Base-by-base conservation (phyloP, 1,284 basidiomycete genomes). In the Pseudozyma pruni region DNA sequence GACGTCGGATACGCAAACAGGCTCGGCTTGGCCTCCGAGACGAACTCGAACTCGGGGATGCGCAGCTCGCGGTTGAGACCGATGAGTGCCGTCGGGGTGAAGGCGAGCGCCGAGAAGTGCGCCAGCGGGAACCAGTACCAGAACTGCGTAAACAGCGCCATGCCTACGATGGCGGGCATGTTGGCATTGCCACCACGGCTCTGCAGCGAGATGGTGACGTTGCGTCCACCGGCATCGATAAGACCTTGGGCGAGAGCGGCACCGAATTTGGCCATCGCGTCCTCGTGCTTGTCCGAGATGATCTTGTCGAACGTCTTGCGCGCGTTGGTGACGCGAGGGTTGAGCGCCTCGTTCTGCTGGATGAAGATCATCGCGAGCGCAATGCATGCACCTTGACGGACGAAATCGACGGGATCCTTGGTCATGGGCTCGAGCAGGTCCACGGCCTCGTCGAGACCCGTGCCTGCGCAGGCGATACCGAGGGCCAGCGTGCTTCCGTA, bases 41-140 rank as follows among this genome's bases (percentile, higher is more conserved):
- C 62, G 29, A 82, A 76, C 29, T 81, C 72, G 35, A 81, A 75
- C 45, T 78, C 71, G 16, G 81, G 81, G 33, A 80, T 70, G 31
- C 73, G 56, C 31, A 82, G 54, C 32, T 79, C 71, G 17, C 78
- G 60, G 40, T 80, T 73, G 10, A 82, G 47, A 8, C 80, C 81
- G 52, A 82, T 79, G 40, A 82, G 43, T 27, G 81, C 75, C 14
- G 81, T 82, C 8, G 81, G 81, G 22, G 80, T 79, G 33, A 82
- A 81, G 4, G 81, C 80, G 9, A 82, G 63, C 32, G 75, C 72
- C 20, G 78, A 78, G 44, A 82, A 82, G 59, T 80, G 78, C 8
- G 79, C 81, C 35, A 82, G 69, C 20, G 81, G 81, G 80, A 82
- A 82, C 81, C 81, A 82, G 74, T 82, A 82, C 81, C 81, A 82